Evolutionary conservation across 306 rosid genomes (phyloP), one percentile per base, ranked within the genome.

Genomic region (Notholithocarpus densiflorus): DNA sequence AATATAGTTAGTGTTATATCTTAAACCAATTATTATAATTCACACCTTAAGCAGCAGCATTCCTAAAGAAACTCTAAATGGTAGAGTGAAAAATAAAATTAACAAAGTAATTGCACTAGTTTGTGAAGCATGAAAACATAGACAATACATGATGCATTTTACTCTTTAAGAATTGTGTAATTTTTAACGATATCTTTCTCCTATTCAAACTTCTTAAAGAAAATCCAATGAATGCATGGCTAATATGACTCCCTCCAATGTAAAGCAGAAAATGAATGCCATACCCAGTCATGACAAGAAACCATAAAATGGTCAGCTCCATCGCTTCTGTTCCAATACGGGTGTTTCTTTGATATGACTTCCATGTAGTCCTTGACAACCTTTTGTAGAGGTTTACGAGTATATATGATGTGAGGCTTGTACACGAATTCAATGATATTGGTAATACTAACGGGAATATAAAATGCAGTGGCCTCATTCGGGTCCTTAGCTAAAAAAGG

Each of bases 231-330:
- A 48, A 48, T 48, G 17, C 15, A 10, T 48, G 17, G 53, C 53
- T 48, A 3, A 48, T 48, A 48, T 48, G 17, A 12, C 53, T 48
- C 17, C 53, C 53, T 48, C 53, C 53, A 62, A 62, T 62, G 15
- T 21, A 62, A 27, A 21, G 55, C 37, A 69, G 53, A 69, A 69
- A 2, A 69, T 14, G 6, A 37, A 48, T 48, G 2, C 53, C 56
- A 24, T 34, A 71, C 81, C 84, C 84, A 84, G 27, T 83, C 84
- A 9, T 84, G 84, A 83, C 81, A 84, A 65, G 81, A 84, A 9
- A 78, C 66, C 4, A 78, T 17, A 69, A 82, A 78, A 74, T 77
- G 86, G 75, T 82, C 82, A 55, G 79, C 79, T 1, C 79, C 82
- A 1, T 4, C 32, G 27, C 79, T 73, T 29, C 8, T 34, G 4